Base-by-base conservation (phyloP, 2,329 filamentous ascomycete genomes). In the Cyphellophora attinorum region DNA sequence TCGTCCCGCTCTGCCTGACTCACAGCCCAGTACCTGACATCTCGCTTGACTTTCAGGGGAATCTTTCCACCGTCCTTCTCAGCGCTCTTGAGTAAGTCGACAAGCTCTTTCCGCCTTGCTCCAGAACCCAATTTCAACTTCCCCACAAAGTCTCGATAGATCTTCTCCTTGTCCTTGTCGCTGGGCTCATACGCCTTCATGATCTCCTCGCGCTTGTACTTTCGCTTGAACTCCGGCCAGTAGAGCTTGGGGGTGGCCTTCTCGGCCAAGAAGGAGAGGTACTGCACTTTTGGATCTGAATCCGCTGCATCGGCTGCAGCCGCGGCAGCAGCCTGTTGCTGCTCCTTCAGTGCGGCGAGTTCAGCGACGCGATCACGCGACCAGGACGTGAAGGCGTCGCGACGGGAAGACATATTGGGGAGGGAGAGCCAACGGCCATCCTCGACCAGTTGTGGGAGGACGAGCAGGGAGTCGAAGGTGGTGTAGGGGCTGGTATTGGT, bases 151-250 rank as follows among this genome's bases (percentile, higher is more conserved):
- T 68, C 65, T 4, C 65, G 57, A 42, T 68, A 68, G 40, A 58
- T 52, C 41, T 65, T 67, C 43, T 68, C 65, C 5, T 62, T 57
- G 34, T 68, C 64, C 42, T 63, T 67, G 40, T 68, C 65, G 14
- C 56, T 55, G 28, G 68, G 42, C 12, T 60, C 52, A 5, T 50
- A 49, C 34, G 62, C 59, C 37, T 57, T 64, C 81, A 98, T 86
- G 34, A 79, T 72, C 0, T 73, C 59, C 44, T 93, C 86, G 45
- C 81, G 88, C 46, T 81, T 81, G 59, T 77, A 91, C 55, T 95
- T 98, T 19, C 91, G 72, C 50, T 84, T 85, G 61, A 98, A 98
- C 55, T 98, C 91, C 0, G 85, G 81, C 91, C 91, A 98, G 66
- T 93, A 98, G 1, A 98, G 70, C 60, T 94, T 96, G 0, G 85